Conservation (phyloP, 768 basidiomycete genomes). For the Solioccasus polychromus region DNA sequence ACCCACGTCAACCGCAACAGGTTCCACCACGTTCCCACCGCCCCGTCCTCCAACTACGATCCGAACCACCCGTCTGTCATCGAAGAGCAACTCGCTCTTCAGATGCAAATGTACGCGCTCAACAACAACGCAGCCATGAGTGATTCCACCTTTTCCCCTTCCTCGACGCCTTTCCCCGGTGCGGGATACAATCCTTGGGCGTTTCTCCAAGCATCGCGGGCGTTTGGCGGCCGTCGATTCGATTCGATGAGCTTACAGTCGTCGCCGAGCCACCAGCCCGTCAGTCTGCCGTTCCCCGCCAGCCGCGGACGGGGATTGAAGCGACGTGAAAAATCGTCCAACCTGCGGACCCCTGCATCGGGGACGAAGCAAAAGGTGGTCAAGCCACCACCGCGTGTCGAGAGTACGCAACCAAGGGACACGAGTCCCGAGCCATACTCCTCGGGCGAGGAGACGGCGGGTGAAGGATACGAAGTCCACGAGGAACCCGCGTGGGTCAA, state of each 20-base stretch:
- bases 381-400: constrained; percentile 73
- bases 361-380: constrained; percentile 32
- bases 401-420: constrained; percentile 80
- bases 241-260: constrained; percentile 57
- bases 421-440: constrained; percentile 76
- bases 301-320: constrained; percentile 45
- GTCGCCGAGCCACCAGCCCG: constrained; percentile 33
- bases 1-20: constrained; percentile 62
- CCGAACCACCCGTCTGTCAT: constrained; percentile 48
- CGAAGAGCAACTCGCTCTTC: constrained; percentile 67
- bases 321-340: constrained; percentile 40
- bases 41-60: constrained; percentile 37
- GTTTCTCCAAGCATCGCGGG: constrained; percentile 56
- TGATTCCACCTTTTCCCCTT: constrained; percentile 76
- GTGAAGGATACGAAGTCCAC: constrained; percentile 48
- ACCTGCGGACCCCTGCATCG: constrained; percentile 28
- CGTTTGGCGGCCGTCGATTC: constrained; percentile 43
- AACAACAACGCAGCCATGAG: constrained; percentile 60
- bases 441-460: constrained; percentile 77
- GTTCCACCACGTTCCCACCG: constrained; percentile 41
- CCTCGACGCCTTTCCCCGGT: constrained; percentile 68
- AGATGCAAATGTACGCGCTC: constrained; percentile 78
- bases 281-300: constrained; percentile 47
- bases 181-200: constrained; percentile 70
- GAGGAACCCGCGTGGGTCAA: constrained; percentile 40